Evolutionary conservation across 164 flowering plant species (phyloP).

Genomic region (Akebia trifoliata): DNA sequence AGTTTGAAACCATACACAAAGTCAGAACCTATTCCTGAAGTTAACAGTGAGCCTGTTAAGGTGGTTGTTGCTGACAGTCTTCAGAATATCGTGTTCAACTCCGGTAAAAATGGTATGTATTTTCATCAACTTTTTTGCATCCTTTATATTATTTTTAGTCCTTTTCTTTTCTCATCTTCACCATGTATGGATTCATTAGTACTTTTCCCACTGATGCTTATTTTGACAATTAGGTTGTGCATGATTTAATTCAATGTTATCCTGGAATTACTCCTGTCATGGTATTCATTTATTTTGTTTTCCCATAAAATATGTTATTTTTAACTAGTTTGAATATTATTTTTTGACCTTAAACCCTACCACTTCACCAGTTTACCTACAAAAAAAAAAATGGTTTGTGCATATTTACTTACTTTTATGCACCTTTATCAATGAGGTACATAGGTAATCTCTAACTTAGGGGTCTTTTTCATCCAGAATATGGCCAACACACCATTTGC

Average conservation of each 20-base stretch:
- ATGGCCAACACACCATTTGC: no score
- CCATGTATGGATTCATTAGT: not conserved
- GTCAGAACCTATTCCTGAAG: conserved; percentile 88
- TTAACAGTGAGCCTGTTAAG: conserved; percentile 87
- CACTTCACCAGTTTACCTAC: no score
- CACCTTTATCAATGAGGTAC: no score
- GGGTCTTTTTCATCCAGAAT: no score
- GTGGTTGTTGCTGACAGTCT: conserved; percentile 86
- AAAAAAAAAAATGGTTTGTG: no score
- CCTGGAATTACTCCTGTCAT: not conserved
- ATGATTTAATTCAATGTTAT: not conserved
- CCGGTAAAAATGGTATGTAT: conserved; percentile 80
- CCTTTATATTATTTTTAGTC: not conserved
- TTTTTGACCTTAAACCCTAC: no score
- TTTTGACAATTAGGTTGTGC: not conserved
- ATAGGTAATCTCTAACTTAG: no score
- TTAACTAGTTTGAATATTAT: no score
- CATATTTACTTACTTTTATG: no score
- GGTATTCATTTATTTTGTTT: not conserved
- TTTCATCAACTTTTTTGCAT: not conserved
- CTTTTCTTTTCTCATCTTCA: not conserved
- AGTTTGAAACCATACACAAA: conserved; percentile 42
- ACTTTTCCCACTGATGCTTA: not conserved
- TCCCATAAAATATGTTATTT: not conserved
- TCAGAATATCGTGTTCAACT: conserved; percentile 68